These are phyloP conservation scores for Chlorencoelia australis DNA, from an alignment of 2,329 filamentous ascomycete species.

Conservation along the genomic window DNA sequence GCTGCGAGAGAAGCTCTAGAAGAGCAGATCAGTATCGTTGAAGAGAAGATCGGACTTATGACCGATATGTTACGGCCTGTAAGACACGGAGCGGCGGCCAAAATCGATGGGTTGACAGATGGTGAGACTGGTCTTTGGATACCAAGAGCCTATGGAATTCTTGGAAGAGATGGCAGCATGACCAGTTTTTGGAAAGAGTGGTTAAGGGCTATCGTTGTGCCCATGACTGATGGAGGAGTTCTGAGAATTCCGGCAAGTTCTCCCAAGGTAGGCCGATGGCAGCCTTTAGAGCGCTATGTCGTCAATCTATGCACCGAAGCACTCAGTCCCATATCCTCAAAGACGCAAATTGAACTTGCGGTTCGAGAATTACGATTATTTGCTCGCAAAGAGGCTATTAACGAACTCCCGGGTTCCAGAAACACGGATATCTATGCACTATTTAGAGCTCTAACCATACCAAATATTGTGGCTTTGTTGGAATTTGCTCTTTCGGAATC, in stretches of 20 bases:
- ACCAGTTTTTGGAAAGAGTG: slow-evolving; percentile 98
- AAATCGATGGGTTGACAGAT: slow-evolving; percentile 92
- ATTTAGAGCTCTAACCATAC: slow-evolving; percentile 80
- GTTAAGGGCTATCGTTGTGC: slow-evolving; percentile 86
- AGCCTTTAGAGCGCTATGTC: slow-evolving; percentile 91
- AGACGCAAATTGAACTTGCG: slow-evolving; percentile 88
- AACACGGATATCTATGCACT: slow-evolving; percentile 88
- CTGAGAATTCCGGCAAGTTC: slow-evolving; percentile 79
- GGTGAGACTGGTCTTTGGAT: slow-evolving; percentile 96
- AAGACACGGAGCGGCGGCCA: slow-evolving; percentile 86
- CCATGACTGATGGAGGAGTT: slow-evolving; percentile 84
- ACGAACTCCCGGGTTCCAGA: slow-evolving; percentile 85
- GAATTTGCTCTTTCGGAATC: slow-evolving; percentile 91
- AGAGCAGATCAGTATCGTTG: slow-evolving; percentile 88
- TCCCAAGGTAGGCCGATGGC: slow-evolving; percentile 86
- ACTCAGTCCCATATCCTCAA: slow-evolving; percentile 81
- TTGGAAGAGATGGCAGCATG: slow-evolving; percentile 74
- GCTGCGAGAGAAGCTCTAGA: slow-evolving; percentile 74
- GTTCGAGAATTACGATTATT: slow-evolving; percentile 86
- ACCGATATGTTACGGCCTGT: slow-evolving; percentile 88
- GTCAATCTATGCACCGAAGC: slow-evolving; percentile 95
- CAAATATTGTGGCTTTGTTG: slow-evolving; percentile 85
- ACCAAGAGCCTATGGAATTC: slow-evolving; percentile 82
- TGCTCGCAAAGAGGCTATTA: slow-evolving; percentile 82
- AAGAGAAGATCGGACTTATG: slow-evolving; percentile 97